Evolutionary conservation across 768 basidiomycete species (phyloP).

Genomic region (Hygrocybe coccinea): DNA sequence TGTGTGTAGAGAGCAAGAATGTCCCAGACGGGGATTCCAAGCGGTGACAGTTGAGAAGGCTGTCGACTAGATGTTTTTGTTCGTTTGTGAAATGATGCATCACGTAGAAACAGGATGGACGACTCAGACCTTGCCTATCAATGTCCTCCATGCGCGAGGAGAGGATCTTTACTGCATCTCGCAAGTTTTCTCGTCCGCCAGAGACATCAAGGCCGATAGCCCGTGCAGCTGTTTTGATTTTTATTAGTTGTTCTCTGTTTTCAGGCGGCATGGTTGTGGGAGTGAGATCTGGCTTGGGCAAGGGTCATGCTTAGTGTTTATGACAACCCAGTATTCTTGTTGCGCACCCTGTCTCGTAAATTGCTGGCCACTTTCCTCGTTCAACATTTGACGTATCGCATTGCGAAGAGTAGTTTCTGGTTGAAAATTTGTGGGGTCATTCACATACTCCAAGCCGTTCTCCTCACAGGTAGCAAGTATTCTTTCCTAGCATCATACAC

Average conservation of each 20-base stretch:
- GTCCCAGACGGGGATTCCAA: conserved; percentile 48
- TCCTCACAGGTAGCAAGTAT: conserved; percentile 74
- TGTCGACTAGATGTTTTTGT: conserved; percentile 35
- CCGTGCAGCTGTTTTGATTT: conserved; percentile 29
- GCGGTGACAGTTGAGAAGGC: conserved; percentile 31
- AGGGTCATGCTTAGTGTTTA: conserved; percentile 3
- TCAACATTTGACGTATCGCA: conserved; percentile 53
- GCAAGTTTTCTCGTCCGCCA: conserved; percentile 35
- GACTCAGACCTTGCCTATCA: conserved; percentile 41
- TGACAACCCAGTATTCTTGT: background rate
- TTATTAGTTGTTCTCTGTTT: conserved; percentile 30
- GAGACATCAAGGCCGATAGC: conserved; percentile 9
- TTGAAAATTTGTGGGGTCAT: conserved; percentile 71
- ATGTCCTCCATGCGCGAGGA: conserved; percentile 34
- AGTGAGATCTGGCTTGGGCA: background rate
- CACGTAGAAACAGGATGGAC: background rate
- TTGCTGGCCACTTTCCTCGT: conserved; percentile 10
- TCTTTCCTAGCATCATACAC: conserved; percentile 54
- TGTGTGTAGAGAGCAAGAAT: conserved; percentile 39
- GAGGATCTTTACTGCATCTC: conserved; percentile 34
- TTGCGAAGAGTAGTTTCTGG: conserved; percentile 70
- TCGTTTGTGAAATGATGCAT: conserved; percentile 5
- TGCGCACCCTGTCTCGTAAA: background rate
- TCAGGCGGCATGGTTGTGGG: conserved; percentile 6
- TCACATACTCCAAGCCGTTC: conserved; percentile 54